These are phyloP conservation scores for Plicaturopsis crispa DNA, from an alignment of 768 basidiomycete genomes.

Conservation along the genomic window DNA sequence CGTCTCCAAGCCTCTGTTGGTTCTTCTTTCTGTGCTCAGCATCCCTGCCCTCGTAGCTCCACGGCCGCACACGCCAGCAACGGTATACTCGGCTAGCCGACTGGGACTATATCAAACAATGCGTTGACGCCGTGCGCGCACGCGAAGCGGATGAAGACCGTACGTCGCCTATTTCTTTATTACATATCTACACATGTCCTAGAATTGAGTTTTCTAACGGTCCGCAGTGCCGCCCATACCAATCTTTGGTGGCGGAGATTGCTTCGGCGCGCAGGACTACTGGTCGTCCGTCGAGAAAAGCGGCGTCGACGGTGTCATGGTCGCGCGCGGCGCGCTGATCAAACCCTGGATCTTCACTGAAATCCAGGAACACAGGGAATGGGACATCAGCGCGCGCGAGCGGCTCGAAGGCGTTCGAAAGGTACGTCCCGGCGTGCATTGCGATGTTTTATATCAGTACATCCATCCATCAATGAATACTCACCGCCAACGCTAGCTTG, in stretches of 20 bases:
- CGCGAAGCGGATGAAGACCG: constrained; percentile 65
- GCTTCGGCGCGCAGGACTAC: constrained; percentile 82
- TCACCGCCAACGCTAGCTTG: constrained; percentile 58
- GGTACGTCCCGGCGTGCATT: constrained; percentile 30
- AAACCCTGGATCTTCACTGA: constrained; percentile 98
- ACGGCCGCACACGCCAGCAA: constrained; percentile 92
- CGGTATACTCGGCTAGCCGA: constrained; percentile 90
- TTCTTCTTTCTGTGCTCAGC: neutral
- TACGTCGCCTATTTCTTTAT: constrained; percentile 25
- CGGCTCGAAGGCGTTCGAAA: constrained; percentile 72
- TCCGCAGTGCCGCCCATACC: constrained; percentile 71
- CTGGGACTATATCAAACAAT: constrained; percentile 89
- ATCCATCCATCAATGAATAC: neutral
- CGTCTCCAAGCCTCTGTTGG: constrained; percentile 6
- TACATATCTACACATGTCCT: neutral
- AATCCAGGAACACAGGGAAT: constrained; percentile 85
- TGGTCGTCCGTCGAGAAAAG: constrained; percentile 68
- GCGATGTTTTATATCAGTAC: neutral
- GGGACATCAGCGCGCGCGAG: constrained; percentile 88
- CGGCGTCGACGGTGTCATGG: constrained; percentile 94
- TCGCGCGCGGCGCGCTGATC: constrained; percentile 90
- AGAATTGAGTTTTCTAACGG: constrained; percentile 1
- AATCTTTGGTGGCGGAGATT: constrained; percentile 95
- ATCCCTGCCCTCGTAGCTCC: constrained; percentile 51
- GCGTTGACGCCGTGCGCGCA: constrained; percentile 73